phyloP scores from a whole-genome alignment of 2,329 filamentous ascomycete genomes.

The Diatrype stigma region DNA sequence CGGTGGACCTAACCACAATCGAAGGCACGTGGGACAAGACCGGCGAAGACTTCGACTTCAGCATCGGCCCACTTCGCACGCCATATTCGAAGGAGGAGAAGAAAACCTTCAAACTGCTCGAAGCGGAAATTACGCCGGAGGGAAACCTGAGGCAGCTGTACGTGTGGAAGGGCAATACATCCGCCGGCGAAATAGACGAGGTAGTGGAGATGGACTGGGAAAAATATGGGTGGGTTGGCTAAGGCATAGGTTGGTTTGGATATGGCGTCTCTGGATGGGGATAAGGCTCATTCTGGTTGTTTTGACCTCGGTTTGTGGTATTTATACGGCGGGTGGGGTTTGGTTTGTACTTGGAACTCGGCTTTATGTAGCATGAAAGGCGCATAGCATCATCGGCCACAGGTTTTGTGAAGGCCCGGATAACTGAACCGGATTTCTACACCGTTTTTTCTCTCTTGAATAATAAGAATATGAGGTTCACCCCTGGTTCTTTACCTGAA shows the following conservation, averaged over 20 bases:
- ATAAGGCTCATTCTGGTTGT: no score
- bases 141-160: slow-evolving; percentile 52
- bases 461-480: no score
- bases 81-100: slow-evolving; percentile 37
- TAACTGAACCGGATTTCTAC: no score
- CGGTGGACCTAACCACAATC: slow-evolving; percentile 39
- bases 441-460: no score
- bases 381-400: no score
- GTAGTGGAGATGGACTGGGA: slow-evolving; percentile 47
- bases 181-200: slow-evolving; percentile 39
- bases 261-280: not conserved
- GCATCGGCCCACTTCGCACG: slow-evolving; percentile 47
- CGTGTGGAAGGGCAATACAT: slow-evolving; percentile 38
- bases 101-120: slow-evolving; percentile 46
- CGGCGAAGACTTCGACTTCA: slow-evolving; percentile 46
- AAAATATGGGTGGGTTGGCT: slow-evolving; percentile 28
- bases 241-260: not conserved
- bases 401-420: no score
- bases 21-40: slow-evolving; percentile 51
- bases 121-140: slow-evolving; percentile 36
- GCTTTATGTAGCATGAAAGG: no score
- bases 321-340: not conserved
- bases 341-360: not conserved
- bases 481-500: no score
- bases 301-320: slow-evolving; percentile 2